These are phyloP conservation scores for Spergularia marina DNA, from an alignment of 148 eudicot species.

Conservation along the genomic window DNA sequence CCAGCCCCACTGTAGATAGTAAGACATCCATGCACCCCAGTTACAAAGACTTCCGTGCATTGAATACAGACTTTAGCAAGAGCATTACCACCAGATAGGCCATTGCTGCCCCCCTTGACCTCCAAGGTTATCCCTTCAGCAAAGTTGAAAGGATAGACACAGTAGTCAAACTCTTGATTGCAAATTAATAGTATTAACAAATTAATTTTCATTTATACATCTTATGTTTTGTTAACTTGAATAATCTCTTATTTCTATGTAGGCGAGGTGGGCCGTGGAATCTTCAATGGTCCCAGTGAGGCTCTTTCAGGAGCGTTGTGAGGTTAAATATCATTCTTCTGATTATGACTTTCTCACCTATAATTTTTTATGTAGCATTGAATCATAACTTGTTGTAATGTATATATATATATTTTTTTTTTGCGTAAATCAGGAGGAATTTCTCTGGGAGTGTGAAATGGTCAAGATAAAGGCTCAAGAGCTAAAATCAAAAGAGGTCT, in stretches of 20 bases:
- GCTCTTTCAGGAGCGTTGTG: conserved; percentile 96
- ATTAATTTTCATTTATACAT: background rate
- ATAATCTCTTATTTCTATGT: conserved; percentile 19
- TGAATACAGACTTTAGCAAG: too few relatives aligned
- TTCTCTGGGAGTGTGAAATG: conserved; percentile 95
- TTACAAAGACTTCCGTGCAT: too few relatives aligned
- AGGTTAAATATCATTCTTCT: conserved; percentile 41
- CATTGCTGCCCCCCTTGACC: too few relatives aligned
- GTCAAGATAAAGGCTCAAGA: conserved; percentile 96
- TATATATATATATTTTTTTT: background rate
- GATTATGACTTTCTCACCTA: background rate
- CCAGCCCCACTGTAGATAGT: too few relatives aligned
- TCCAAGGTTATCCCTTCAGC: too few relatives aligned
- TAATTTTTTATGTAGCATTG: background rate
- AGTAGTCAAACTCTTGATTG: too few relatives aligned
- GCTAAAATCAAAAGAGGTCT: conserved; percentile 97
- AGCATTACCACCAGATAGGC: too few relatives aligned
- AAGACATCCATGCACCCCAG: too few relatives aligned
- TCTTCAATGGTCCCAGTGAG: conserved; percentile 74
- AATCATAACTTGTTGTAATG: background rate
- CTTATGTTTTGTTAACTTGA: conserved; percentile 2
- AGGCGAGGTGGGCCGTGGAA: conserved; percentile 99
- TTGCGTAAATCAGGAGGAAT: conserved; percentile 69
- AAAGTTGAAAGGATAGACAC: too few relatives aligned
- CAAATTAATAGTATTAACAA: too few relatives aligned